Evolutionary conservation across 768 basidiomycete species (phyloP), one percentile per base, ranked within the genome.

Genomic region (Amyloporia xantha): DNA sequence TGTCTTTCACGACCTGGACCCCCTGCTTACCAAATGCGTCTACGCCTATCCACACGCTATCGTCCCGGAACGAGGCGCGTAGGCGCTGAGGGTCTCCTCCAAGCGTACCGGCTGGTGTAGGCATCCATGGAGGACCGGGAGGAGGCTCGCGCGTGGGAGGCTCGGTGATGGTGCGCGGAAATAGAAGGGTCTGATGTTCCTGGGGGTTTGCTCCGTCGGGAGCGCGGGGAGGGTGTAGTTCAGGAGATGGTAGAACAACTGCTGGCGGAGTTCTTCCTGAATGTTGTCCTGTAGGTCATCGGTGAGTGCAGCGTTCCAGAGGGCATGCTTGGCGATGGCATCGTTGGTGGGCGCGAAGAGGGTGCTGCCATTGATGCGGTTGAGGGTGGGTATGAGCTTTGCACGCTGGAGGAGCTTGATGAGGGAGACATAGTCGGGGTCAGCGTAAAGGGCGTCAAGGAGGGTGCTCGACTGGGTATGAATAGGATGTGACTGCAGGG

Each of bases 341-440:
- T 91, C 83, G 68, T 99, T 94, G 17, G 91, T 96, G 1, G 96
- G 96, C 1, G 96, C 96, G 60, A 97, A 98, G 41, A 99, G 65
- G 23, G 96, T 96, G 62, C 77, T 77, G 35, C 73, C 79, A 50
- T 87, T 82, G 55, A 99, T 81, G 55, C 73, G 81, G 65, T 95
- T 96, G 54, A 99, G 75, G 5, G 90, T 91, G 1, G 96, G 96
- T 47, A 99, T 82, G 54, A 98, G 83, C 51, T 83, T 82, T 3
- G 95, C 78, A 12, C 80, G 78, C 64, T 95, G 92, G 10, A 98
- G 74, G 12, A 97, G 78, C 19, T 62, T 62, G 15, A 98, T 68
- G 15, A 96, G 72, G 24, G 81, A 82, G 1, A 81, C 70, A 61
- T 91, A 94, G 66, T 95, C 84, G 2, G 80, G 70, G 59, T 94